A percentile compares a stretch with the other conserved stretches of the same genome.
phyloP scores from a whole-genome alignment of 140 eudicot genomes.

The Cichorium intybus region DNA sequence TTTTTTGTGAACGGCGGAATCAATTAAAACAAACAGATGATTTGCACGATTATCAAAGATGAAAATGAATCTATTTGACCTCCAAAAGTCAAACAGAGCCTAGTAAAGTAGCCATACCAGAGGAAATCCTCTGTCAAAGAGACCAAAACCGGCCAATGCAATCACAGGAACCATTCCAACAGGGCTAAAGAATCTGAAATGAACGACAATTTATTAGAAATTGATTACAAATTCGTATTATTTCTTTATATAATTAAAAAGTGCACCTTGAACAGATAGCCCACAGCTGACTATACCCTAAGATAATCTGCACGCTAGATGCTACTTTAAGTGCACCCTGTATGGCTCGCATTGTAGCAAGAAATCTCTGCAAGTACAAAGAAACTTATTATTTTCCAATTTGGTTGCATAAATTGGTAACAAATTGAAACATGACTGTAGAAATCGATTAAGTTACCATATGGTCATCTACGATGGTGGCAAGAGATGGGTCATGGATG shows the following conservation, averaged over 20 bases:
- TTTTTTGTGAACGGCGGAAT: no score
- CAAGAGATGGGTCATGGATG: constrained; percentile 78
- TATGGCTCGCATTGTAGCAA: constrained; percentile 80
- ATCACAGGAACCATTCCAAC: constrained; percentile 98
- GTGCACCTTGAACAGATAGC: constrained; percentile 92
- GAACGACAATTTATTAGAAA: neutral
- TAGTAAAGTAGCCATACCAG: constrained; percentile 53
- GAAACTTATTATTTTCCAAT: neutral
- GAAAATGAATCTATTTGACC: neutral
- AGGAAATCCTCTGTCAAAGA: constrained; percentile 94
- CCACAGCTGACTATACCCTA: constrained; percentile 98
- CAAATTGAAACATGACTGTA: no score
- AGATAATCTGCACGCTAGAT: constrained; percentile 92
- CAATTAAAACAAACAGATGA: no score
- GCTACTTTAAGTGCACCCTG: constrained; percentile 98
- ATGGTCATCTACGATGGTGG: constrained; percentile 64
- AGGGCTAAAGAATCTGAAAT: constrained; percentile 91
- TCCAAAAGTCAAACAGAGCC: constrained; percentile 6
- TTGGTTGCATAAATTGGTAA: neutral
- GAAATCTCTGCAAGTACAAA: constrained; percentile 63
- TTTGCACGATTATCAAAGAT: neutral
- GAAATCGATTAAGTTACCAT: constrained; percentile 36
- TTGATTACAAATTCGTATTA: neutral
- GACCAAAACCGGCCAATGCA: constrained; percentile 86
- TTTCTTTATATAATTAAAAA: neutral